Base-by-base conservation (phyloP, 345 rosid genomes). In the Turnera subulata region DNA sequence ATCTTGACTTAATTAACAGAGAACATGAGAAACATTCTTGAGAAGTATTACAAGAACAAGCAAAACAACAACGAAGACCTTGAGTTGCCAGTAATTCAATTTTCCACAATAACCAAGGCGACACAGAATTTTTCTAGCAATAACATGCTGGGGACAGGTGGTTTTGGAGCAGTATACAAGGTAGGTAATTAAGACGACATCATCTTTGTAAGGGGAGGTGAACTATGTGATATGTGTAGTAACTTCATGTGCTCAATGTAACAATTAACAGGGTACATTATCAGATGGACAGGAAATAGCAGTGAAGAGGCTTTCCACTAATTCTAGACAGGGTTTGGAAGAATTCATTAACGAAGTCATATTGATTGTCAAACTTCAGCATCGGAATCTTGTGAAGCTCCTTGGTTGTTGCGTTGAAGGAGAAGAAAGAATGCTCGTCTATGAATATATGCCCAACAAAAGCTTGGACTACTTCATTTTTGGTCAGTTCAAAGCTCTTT, bases 391-490 rank as follows among this genome's bases (percentile, higher is more conserved):
- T 1, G 58, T 54, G 0, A 54, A 38, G 16, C 58, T 54, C 14
- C 32, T 54, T 11, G 58, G 58, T 17, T 54, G 45, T 4, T 38
- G 58, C 46, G 4, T 38, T 6, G 22, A 54, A 6, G 6, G 8
- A 54, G 46, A 54, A 11, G 58, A 54, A 38, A 38, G 17, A 38
- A 54, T 54, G 29, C 14, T 54, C 1, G 29, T 54, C 6, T 54
- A 38, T 54, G 58, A 54, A 38, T 52, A n/a, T 21, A 52, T 52
- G 56, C 40, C 56, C 1, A 52, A 29, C 13, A 52, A 11, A n/a
- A 52, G 56, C 56, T 52, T 52, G 13, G 56, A 52, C 40, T 52
- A 1, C 40, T 52, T 52, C 10, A 52, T 52, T 29, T 52, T 52
- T 32, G 56, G 56, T 52, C 3, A 2, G 53, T 13, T 20, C 52